phyloP scores from a whole-genome alignment of 2,329 filamentous ascomycete species.

The Fusarium heterosporum region DNA sequence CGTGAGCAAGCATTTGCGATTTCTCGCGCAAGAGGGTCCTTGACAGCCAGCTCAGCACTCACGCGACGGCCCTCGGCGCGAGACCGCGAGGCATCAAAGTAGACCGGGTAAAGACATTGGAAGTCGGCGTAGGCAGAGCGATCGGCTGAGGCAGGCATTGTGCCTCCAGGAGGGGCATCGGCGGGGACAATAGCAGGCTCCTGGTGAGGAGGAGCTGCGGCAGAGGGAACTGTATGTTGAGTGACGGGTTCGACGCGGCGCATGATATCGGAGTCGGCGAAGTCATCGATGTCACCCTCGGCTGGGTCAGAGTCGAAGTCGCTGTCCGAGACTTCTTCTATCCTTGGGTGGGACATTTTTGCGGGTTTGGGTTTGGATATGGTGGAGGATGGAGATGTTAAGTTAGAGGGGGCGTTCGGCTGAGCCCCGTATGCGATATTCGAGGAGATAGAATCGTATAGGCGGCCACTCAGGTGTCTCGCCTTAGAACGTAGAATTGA shows the following conservation, averaged over 20 bases:
- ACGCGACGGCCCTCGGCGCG: slow-evolving; percentile 87
- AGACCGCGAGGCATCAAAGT: slow-evolving; percentile 84
- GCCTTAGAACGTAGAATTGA: background rate
- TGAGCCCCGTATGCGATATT: background rate
- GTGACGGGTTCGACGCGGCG: slow-evolving; percentile 54
- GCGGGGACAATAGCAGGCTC: slow-evolving; percentile 44
- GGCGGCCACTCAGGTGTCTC: background rate
- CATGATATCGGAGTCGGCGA: slow-evolving; percentile 68
- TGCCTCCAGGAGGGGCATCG: slow-evolving; percentile 48
- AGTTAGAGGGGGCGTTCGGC: background rate
- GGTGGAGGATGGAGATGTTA: slow-evolving; percentile 11
- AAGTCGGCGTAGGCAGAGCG: slow-evolving; percentile 75
- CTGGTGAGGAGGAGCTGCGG: slow-evolving; percentile 48
- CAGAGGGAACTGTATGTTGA: slow-evolving; percentile 41
- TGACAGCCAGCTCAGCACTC: slow-evolving; percentile 75
- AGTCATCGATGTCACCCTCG: slow-evolving; percentile 82
- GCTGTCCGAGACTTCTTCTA: slow-evolving; percentile 92
- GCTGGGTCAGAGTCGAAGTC: slow-evolving; percentile 85
- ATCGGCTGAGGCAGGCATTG: slow-evolving; percentile 56
- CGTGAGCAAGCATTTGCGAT: slow-evolving; percentile 86
- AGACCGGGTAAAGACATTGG: slow-evolving; percentile 93
- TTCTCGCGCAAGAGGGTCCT: slow-evolving; percentile 87
- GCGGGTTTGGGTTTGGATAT: slow-evolving; percentile 15
- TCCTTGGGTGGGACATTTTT: slow-evolving; percentile 83
- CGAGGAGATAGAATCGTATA: background rate